A percentile compares a stretch with the other conserved stretches of the same genome.
phyloP scores from a whole-genome alignment of 2,329 filamentous ascomycete genomes.

The Nemania serpens region DNA sequence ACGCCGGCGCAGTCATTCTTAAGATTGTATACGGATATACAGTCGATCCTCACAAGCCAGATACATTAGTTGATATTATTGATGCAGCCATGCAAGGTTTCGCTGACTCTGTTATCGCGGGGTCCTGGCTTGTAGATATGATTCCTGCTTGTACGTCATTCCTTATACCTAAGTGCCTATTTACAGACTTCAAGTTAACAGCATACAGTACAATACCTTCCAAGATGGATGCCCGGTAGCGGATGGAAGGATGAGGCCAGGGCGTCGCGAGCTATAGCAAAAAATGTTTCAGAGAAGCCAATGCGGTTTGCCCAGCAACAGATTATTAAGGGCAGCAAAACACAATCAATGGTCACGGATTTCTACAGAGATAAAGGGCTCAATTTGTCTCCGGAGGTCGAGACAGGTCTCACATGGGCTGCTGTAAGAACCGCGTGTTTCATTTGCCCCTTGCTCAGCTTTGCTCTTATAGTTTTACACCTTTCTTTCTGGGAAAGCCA shows the following conservation, averaged over 20 bases:
- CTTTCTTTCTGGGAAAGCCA: background rate
- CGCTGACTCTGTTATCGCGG: constrained; percentile 18
- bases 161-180: background rate
- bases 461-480: background rate
- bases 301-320: constrained; percentile 31
- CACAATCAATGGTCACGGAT: constrained; percentile 26
- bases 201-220: constrained; percentile 32
- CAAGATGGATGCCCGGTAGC: constrained; percentile 38
- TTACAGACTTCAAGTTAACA: constrained; percentile 1
- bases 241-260: constrained; percentile 33
- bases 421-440: constrained; percentile 16
- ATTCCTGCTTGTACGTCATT: constrained; percentile 32
- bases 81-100: constrained; percentile 33
- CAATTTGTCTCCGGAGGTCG: constrained; percentile 16
- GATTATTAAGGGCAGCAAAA: constrained; percentile 23
- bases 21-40: constrained; percentile 40
- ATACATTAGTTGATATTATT: constrained; percentile 33
- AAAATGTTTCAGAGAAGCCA: constrained; percentile 27
- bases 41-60: constrained; percentile 28
- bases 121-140: constrained; percentile 38
- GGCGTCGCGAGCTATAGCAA: constrained; percentile 20
- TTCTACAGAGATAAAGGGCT: constrained; percentile 16
- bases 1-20: constrained; percentile 36
- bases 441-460: background rate
- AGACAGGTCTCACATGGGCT: constrained; percentile 27